Base-by-base conservation (phyloP, 108 stramenopile species). In the Stephanodiscus minutulus region DNA sequence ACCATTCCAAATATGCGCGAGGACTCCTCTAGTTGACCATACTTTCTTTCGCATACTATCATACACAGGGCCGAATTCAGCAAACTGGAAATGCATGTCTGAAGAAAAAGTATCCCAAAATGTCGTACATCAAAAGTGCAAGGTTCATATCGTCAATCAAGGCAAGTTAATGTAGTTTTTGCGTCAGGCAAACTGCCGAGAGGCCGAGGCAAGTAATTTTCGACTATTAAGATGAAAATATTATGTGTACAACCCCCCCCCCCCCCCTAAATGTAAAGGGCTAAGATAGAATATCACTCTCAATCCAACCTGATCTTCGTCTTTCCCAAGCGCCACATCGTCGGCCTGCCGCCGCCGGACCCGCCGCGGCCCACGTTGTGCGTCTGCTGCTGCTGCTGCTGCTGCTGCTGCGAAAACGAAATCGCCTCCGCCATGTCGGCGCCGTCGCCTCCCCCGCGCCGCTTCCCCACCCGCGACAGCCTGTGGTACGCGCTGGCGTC, bases 401-500 rank as follows among this genome's bases (percentile, higher is more conserved):
- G 55, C 22, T 29, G 29, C 25, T 7, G 27, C 10, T 27, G 17
- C 17, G 55, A 56, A 8, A 20, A 33, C 15, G 50, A 53, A 9
- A 79, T 61, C 39, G 68, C 71, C 5, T 65, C 61, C 28, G 67
- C 48, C 72, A 79, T 63, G n/a, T 73, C 70, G 18, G 66, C 61
- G 10, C 61, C 77, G 18, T 66, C 61, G n/a, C 54, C 77, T 4
- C 54, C 77, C 5, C 59, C 27, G 62, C 67, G 61, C 21, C 35
- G 59, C 29, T 35, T 66, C 37, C 69, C 62, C 3, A 72, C 78
- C 20, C 49, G 56, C 24, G 78, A 79, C 1, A 90, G 64, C 58
- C 82, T 84, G 65, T 90, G 89, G 68, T 89, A 94, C 5, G 92
- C 60, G 28, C 86, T 79, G 1, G 88, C 83, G 56, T 83, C 72